A percentile compares a stretch with the other conserved stretches of the same genome.
phyloP scores from a whole-genome alignment of 1,284 basidiomycete species.

The Neolentinus lepideus region DNA sequence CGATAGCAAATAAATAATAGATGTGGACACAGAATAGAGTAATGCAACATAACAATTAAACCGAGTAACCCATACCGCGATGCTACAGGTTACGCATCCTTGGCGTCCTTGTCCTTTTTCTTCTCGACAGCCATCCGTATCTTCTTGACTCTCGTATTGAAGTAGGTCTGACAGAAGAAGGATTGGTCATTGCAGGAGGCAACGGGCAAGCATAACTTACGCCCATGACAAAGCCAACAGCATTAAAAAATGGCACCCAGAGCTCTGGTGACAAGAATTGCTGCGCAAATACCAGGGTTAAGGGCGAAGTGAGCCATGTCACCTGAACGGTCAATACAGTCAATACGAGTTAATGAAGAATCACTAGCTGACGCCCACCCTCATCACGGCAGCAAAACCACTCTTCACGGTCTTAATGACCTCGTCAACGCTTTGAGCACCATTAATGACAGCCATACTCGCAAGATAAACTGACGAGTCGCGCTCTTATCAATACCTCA shows the following conservation, averaged over 20 bases:
- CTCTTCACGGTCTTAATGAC: constrained; percentile 65
- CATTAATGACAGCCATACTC: constrained; percentile 82
- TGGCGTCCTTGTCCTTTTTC: constrained; percentile 1
- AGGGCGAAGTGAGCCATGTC: constrained; percentile 70
- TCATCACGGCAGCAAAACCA: constrained; percentile 72
- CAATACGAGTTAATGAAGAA: constrained; percentile 2
- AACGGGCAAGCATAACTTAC: constrained; percentile 29
- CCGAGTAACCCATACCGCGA: neutral
- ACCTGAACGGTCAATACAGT: constrained; percentile 30
- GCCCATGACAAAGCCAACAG: constrained; percentile 58
- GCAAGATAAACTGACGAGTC: constrained; percentile 44
- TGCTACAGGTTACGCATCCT: neutral
- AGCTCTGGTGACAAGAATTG: constrained; percentile 69
- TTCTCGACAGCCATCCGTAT: constrained; percentile 41
- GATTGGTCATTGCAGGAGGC: neutral
- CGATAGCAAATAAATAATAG: neutral
- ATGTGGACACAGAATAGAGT: neutral
- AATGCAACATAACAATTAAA: neutral
- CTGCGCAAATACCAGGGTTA: constrained; percentile 68
- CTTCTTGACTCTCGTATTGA: constrained; percentile 65
- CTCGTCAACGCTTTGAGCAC: constrained; percentile 62
- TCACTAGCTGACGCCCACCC: constrained; percentile 33
- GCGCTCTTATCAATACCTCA: constrained; percentile 1
- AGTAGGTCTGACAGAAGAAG: constrained; percentile 45
- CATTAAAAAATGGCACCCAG: constrained; percentile 74